Evolutionary conservation across 306 rosid genomes (phyloP).

Genomic region (Ochetophila trinervis): DNA sequence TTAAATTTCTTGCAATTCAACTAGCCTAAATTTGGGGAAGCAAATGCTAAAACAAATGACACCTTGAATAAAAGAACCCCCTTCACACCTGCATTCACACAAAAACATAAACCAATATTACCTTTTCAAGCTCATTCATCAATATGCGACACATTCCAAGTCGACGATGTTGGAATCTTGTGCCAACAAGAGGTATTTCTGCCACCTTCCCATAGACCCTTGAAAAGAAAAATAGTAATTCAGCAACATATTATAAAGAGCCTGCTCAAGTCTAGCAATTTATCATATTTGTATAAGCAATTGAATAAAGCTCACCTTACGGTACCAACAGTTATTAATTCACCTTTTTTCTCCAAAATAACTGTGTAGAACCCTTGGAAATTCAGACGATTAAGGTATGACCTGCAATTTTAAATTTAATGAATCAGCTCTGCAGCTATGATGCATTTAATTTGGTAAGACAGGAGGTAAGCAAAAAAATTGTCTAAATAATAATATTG

Average conservation of each 20-base stretch:
- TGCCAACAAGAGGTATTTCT: slow-evolving; percentile 82
- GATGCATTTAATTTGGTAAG: neutral
- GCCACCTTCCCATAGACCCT: slow-evolving; percentile 86
- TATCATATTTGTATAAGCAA: neutral
- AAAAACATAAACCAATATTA: slow-evolving; percentile 16
- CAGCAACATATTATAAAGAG: slow-evolving; percentile 12
- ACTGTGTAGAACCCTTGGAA: slow-evolving; percentile 78
- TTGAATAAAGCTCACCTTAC: slow-evolving; percentile 50
- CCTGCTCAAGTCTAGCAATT: neutral
- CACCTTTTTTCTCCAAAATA: slow-evolving; percentile 68
- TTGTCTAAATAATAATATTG: neutral
- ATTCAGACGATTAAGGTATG: slow-evolving; percentile 71
- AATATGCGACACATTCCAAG: slow-evolving; percentile 83
- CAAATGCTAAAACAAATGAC: too few species aligned
- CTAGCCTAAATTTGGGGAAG: too few species aligned
- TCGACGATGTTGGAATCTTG: slow-evolving; percentile 71
- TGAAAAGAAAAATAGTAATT: slow-evolving; percentile 13
- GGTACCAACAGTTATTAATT: slow-evolving; percentile 69
- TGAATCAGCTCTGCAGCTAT: neutral
- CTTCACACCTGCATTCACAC: neutral
- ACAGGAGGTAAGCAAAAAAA: neutral
- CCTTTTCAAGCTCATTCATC: slow-evolving; percentile 87
- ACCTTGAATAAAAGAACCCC: neutral
- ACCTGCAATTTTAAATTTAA: slow-evolving; percentile 44
- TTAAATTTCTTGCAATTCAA: too few species aligned